phyloP scores from a whole-genome alignment of 2,329 filamentous ascomycete genomes.

The Diaporthe caulivora region DNA sequence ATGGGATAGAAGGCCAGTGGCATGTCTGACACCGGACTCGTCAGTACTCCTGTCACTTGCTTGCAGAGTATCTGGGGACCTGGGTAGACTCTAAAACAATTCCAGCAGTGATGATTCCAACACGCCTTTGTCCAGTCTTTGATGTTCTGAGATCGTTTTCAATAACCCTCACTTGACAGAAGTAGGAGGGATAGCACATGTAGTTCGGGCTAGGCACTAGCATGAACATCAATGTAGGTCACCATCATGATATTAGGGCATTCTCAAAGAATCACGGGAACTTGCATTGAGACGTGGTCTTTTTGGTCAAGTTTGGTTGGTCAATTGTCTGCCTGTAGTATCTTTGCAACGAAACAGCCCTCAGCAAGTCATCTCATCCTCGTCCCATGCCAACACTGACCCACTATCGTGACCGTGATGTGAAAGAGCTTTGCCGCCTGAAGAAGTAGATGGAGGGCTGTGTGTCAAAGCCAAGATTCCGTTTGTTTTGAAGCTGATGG shows the following conservation, averaged over 20 bases:
- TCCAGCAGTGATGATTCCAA: too few species aligned
- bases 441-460: constrained; percentile 18
- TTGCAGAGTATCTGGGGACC: too few species aligned
- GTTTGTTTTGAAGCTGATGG: background rate
- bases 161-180: too few species aligned
- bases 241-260: background rate
- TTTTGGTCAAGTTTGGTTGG: constrained; percentile 10
- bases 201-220: background rate
- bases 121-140: too few species aligned
- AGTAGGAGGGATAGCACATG: background rate
- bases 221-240: background rate
- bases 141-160: too few species aligned
- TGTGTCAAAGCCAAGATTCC: constrained; percentile 11
- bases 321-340: constrained; percentile 1
- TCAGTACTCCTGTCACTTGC: too few species aligned
- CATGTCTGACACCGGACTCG: too few species aligned
- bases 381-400: background rate
- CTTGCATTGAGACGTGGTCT: background rate
- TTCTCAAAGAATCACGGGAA: background rate
- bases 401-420: background rate
- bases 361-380: background rate
- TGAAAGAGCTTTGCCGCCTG: background rate
- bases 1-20: too few species aligned
- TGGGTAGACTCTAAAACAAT: too few species aligned
- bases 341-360: constrained; percentile 2